Percentiles rank a stretch among this genome's conserved stretches.
Evolutionary conservation across 2,329 filamentous ascomycete species (phyloP).

Genomic region (Tolypocladium amazonense): DNA sequence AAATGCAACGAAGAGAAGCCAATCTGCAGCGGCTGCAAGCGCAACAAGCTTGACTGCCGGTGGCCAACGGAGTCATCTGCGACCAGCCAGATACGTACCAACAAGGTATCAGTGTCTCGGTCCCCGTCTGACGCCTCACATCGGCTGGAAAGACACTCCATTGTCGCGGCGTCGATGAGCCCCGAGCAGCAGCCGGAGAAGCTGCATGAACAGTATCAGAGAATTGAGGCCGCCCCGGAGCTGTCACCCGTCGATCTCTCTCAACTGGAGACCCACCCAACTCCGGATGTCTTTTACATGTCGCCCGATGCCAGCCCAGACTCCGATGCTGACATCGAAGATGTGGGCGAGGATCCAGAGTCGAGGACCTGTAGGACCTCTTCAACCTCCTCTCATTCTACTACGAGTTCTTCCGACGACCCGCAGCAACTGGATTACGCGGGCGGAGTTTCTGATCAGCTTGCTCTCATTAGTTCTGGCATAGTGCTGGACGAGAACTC

Average conservation of each 20-base stretch:
- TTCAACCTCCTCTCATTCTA: slow-evolving; percentile 7
- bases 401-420: slow-evolving; percentile 5
- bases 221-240: not conserved
- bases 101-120: not conserved
- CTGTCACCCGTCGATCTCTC: not conserved
- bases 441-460: not conserved
- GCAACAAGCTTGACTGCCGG: slow-evolving; percentile 40
- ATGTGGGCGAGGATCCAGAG: slow-evolving; percentile 9
- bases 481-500: not conserved
- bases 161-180: slow-evolving; percentile 5
- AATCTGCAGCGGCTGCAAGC: slow-evolving; percentile 40
- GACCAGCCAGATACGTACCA: not conserved
- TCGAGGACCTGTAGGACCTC: slow-evolving; percentile 10
- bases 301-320: slow-evolving; percentile 4
- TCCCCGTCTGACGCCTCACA: not conserved
- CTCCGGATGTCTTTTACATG: not conserved
- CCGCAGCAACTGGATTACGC: not conserved
- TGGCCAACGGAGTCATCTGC: slow-evolving; percentile 24
- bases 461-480: not conserved
- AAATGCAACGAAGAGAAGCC: slow-evolving; percentile 43
- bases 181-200: slow-evolving; percentile 3
- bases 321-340: slow-evolving; percentile 11
- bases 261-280: not conserved
- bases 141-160: slow-evolving; percentile 4
- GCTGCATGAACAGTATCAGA: slow-evolving; percentile 1